Conservation (phyloP, 1,139 yeast genomes). For the Hemisphaericaspora xylofermentans region DNA sequence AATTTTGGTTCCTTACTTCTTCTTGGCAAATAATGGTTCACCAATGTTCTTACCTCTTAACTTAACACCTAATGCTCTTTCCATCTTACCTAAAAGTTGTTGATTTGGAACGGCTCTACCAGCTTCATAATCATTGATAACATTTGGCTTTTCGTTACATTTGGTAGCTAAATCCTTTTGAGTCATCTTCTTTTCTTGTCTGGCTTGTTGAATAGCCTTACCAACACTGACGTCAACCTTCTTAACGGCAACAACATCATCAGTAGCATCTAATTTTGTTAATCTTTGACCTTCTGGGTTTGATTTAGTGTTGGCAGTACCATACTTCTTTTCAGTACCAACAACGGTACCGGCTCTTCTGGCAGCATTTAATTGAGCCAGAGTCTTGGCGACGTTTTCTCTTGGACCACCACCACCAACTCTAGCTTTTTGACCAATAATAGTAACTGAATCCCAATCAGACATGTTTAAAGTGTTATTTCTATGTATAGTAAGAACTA, state of each 20-base stretch:
- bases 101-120: conserved; percentile 97
- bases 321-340: conserved; percentile 91
- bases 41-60: conserved; percentile 96
- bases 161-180: conserved; percentile 96
- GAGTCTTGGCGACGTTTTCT: conserved; percentile 76
- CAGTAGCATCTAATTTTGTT: conserved; percentile 89
- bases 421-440: conserved; percentile 86
- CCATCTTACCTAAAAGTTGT: conserved; percentile 87
- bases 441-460: conserved; percentile 90
- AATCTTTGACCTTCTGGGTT: conserved; percentile 93
- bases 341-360: conserved; percentile 87
- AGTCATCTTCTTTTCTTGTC: conserved; percentile 85
- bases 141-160: conserved; percentile 92
- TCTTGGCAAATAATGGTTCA: conserved; percentile 78
- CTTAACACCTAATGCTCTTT: conserved; percentile 91
- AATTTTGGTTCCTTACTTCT: conserved; percentile 47
- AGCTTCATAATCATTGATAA: conserved; percentile 94
- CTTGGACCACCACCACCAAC: conserved; percentile 89
- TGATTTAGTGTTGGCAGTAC: conserved; percentile 60
- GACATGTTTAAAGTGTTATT: conserved; percentile 29
- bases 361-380: conserved; percentile 84
- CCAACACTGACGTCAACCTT: conserved; percentile 85
- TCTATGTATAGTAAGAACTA: not conserved
- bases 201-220: conserved; percentile 79
- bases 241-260: conserved; percentile 91